Conservation (phyloP, 1,284 basidiomycete genomes). For the Microstroma glucosiphilum region DNA sequence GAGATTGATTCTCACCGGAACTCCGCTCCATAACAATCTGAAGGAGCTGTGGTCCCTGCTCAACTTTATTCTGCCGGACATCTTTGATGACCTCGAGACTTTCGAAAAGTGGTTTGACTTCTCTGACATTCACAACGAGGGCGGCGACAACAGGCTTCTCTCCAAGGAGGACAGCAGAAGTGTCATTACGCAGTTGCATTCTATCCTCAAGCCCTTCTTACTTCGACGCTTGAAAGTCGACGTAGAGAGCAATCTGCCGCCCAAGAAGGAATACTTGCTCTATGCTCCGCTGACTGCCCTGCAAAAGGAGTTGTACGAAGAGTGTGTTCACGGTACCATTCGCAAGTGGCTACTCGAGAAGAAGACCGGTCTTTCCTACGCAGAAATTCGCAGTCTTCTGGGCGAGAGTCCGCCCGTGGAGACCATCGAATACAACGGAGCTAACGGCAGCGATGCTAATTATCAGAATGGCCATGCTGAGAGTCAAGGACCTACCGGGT, state of each 20-base stretch:
- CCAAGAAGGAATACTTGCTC: conserved; percentile 61
- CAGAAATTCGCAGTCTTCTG: conserved; percentile 28
- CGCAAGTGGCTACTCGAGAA: conserved; percentile 39
- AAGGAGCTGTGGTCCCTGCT: conserved; percentile 88
- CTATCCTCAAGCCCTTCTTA: conserved; percentile 46
- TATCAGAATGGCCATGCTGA: conserved; percentile 9
- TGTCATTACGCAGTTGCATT: conserved; percentile 44
- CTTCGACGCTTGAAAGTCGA: conserved; percentile 43
- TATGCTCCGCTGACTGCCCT: conserved; percentile 78
- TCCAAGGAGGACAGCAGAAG: conserved; percentile 61
- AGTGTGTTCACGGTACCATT: conserved; percentile 45
- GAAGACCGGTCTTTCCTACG: conserved; percentile 34
- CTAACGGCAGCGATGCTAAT: neutral
- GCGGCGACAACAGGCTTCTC: conserved; percentile 20
- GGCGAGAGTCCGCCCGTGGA: conserved; percentile 15
- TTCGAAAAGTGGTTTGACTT: conserved; percentile 72
- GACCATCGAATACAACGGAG: conserved; percentile 13
- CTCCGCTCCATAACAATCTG: conserved; percentile 89
- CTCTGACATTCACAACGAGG: conserved; percentile 6
- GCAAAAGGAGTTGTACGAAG: conserved; percentile 79
- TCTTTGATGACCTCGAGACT: conserved; percentile 80
- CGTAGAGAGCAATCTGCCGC: conserved; percentile 42
- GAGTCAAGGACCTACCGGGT: conserved; percentile 4
- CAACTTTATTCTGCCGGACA: conserved; percentile 63
- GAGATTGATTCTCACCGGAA: conserved; percentile 86